Percentiles rank a stretch among this genome's conserved stretches.
Evolutionary conservation across 2,329 filamentous ascomycete species (phyloP).

Genomic region (Lachnellula occidentalis): DNA sequence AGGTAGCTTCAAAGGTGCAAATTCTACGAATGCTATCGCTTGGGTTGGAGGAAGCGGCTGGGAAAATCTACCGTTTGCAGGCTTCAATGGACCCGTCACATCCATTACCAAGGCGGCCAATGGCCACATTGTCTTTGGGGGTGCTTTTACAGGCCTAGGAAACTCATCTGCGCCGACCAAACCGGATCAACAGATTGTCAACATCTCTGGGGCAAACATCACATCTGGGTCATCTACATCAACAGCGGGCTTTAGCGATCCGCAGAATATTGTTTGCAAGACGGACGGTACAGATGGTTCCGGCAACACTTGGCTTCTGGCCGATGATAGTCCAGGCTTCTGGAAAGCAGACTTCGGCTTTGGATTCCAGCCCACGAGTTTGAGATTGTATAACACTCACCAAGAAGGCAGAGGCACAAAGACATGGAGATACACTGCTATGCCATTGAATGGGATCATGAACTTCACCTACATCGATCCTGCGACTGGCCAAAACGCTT

Average conservation of each 20-base stretch:
- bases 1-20: conserved; percentile 72
- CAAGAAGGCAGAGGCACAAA: conserved; percentile 79
- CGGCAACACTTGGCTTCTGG: conserved; percentile 79
- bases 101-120: conserved; percentile 76
- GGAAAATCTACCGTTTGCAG: conserved; percentile 80
- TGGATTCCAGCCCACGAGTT: conserved; percentile 78
- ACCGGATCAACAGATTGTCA: conserved; percentile 74
- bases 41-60: conserved; percentile 68
- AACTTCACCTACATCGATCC: conserved; percentile 89
- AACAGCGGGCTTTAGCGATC: conserved; percentile 63
- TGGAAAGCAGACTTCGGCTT: conserved; percentile 83
- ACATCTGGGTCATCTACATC: conserved; percentile 58
- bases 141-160: conserved; percentile 80
- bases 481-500: conserved; percentile 56
- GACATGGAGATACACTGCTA: conserved; percentile 78
- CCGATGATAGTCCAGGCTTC: conserved; percentile 68
- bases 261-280: conserved; percentile 78
- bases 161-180: conserved; percentile 66
- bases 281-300: conserved; percentile 57
- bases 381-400: conserved; percentile 84
- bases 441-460: conserved; percentile 88
- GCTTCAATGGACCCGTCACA: conserved; percentile 88
- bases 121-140: conserved; percentile 87
- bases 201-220: conserved; percentile 73
- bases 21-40: conserved; percentile 84